Conservation (phyloP, 1,139 yeast species). For the Zygosaccharomyces pseudobailii region DNA sequence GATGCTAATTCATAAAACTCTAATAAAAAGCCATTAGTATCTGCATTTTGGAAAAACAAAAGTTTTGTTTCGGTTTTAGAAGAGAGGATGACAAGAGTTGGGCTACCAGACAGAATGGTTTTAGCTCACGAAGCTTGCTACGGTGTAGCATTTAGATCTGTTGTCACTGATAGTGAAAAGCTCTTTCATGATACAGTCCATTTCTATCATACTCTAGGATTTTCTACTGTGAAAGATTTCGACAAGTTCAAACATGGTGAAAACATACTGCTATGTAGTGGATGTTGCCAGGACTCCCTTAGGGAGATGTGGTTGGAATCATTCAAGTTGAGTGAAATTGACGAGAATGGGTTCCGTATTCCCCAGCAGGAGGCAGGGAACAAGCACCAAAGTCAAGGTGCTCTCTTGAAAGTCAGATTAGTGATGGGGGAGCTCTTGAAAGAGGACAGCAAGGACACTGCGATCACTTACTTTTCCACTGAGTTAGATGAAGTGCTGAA, state of each 20-base stretch:
- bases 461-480: slow-evolving; percentile 49
- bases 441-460: slow-evolving; percentile 34
- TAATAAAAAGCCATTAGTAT: slow-evolving; percentile 4
- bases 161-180: slow-evolving; percentile 50
- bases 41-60: neutral
- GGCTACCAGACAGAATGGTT: slow-evolving; percentile 11
- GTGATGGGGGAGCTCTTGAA: slow-evolving; percentile 36
- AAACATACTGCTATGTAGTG: slow-evolving; percentile 37
- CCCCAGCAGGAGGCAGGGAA: slow-evolving; percentile 56
- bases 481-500: slow-evolving; percentile 40
- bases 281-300: slow-evolving; percentile 60
- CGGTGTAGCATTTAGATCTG: slow-evolving; percentile 51
- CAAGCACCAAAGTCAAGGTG: slow-evolving; percentile 46
- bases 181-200: slow-evolving; percentile 44
- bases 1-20: neutral
- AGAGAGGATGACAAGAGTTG: neutral
- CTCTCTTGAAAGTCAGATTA: slow-evolving; percentile 58
- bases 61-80: neutral
- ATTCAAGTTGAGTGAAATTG: slow-evolving; percentile 54
- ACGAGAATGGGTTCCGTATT: slow-evolving; percentile 43
- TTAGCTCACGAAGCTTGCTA: slow-evolving; percentile 29
- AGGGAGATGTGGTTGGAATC: slow-evolving; percentile 69
- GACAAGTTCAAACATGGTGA: slow-evolving; percentile 37
- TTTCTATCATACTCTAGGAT: slow-evolving; percentile 57
- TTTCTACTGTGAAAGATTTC: slow-evolving; percentile 52